A percentile compares a stretch with the other conserved stretches of the same genome.
phyloP scores from a whole-genome alignment of 371 early-diverging fungal species.

The Apophysomyces sp. region DNA sequence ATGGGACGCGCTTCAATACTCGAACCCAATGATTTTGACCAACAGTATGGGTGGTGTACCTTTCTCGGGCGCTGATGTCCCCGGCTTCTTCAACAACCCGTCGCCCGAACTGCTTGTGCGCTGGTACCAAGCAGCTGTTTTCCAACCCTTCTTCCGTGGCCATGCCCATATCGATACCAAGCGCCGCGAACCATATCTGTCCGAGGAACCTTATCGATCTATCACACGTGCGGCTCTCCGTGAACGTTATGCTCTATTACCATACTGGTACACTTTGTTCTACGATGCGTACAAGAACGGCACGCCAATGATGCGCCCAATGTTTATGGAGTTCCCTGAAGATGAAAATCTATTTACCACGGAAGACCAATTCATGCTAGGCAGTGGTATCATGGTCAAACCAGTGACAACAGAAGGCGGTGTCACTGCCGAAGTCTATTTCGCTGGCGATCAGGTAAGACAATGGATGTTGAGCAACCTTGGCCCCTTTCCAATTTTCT shows the following conservation, averaged over 20 bases:
- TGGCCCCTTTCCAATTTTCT: not conserved
- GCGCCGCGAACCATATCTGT: slow-evolving; percentile 95
- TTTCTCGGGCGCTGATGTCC: slow-evolving; percentile 89
- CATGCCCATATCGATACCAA: slow-evolving; percentile 95
- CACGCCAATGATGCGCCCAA: slow-evolving; percentile 80
- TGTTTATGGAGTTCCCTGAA: slow-evolving; percentile 80
- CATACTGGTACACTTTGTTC: slow-evolving; percentile 84
- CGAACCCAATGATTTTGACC: slow-evolving; percentile 82
- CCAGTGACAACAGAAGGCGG: slow-evolving; percentile 67
- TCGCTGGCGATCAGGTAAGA: slow-evolving; percentile 54
- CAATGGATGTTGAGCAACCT: not conserved
- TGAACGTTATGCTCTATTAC: slow-evolving; percentile 75
- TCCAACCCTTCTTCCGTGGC: slow-evolving; percentile 92
- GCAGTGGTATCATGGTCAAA: slow-evolving; percentile 72
- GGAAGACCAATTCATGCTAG: slow-evolving; percentile 87
- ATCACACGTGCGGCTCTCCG: slow-evolving; percentile 73
- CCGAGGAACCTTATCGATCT: slow-evolving; percentile 76
- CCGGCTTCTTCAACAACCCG: slow-evolving; percentile 92
- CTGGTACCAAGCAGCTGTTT: slow-evolving; percentile 91
- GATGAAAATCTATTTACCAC: slow-evolving; percentile 70
- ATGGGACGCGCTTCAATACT: slow-evolving; percentile 78
- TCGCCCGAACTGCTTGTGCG: slow-evolving; percentile 76
- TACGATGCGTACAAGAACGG: slow-evolving; percentile 67
- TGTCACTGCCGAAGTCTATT: slow-evolving; percentile 59
- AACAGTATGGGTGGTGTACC: slow-evolving; percentile 74